Percentiles rank a stretch among this genome's conserved stretches.
Evolutionary conservation across 163 green algal genomes (phyloP).

Genomic region (Chlamydomonas reinhardtii): DNA sequence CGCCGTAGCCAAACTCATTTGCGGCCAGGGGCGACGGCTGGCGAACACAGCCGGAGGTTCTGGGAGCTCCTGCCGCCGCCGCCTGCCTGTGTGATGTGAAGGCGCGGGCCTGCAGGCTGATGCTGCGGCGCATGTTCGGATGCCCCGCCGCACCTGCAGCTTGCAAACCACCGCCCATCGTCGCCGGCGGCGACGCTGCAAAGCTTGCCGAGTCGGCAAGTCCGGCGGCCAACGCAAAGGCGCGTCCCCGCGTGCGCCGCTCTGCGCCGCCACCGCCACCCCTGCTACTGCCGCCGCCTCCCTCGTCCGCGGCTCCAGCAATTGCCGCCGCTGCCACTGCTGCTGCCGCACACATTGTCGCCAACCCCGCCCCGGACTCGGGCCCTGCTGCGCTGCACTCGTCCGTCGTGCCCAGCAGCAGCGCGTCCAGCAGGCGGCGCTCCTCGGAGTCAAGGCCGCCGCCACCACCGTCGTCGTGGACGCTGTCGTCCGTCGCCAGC

Average conservation of each 20-base stretch:
- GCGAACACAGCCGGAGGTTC: too few relatives aligned
- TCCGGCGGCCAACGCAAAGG: too few relatives aligned
- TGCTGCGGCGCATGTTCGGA: not conserved
- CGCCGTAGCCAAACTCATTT: too few relatives aligned
- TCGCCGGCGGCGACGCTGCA: too few relatives aligned
- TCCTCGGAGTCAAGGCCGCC: conserved; percentile 8
- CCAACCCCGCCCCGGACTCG: not conserved
- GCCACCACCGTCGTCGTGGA: not conserved
- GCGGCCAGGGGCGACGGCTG: too few relatives aligned
- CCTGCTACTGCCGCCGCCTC: not conserved
- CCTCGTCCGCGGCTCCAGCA: too few relatives aligned
- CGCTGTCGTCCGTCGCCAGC: not conserved
- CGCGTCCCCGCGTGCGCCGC: too few relatives aligned
- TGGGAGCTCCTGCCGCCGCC: too few relatives aligned
- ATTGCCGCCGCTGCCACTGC: not conserved
- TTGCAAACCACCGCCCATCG: too few relatives aligned
- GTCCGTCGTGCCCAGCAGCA: not conserved
- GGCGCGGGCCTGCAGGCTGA: not conserved
- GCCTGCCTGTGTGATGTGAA: not conserved
- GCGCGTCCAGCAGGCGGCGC: not conserved
- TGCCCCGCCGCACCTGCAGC: too few relatives aligned
- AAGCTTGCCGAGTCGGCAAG: too few relatives aligned
- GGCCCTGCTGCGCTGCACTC: too few relatives aligned
- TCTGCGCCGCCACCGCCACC: not conserved
- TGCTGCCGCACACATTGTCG: not conserved